phyloP scores from a whole-genome alignment of 2,329 filamentous ascomycete genomes.

The Scleromitrula shiraiana region DNA sequence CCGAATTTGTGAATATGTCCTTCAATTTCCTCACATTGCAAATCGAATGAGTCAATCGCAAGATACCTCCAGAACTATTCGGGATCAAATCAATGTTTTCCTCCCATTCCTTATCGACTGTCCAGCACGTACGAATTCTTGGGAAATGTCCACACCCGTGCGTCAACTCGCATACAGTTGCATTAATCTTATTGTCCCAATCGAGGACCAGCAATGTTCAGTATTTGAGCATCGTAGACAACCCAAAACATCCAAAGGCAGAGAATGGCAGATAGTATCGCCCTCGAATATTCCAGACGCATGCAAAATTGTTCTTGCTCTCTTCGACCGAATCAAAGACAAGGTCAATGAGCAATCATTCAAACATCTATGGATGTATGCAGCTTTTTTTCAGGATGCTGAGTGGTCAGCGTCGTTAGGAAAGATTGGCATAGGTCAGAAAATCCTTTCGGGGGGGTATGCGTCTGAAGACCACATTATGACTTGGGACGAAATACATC shows the following conservation, averaged over 20 bases:
- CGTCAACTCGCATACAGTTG: slow-evolving; percentile 49
- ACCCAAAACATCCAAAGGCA: slow-evolving; percentile 19
- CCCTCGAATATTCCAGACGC: slow-evolving; percentile 18
- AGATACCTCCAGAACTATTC: not conserved
- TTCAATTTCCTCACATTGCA: slow-evolving; percentile 32
- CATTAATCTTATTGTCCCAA: slow-evolving; percentile 33
- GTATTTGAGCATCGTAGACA: slow-evolving; percentile 28
- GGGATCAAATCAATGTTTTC: slow-evolving; percentile 41
- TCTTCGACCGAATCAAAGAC: slow-evolving; percentile 12
- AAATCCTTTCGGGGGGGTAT: not conserved
- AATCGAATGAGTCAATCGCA: slow-evolving; percentile 17
- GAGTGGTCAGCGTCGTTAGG: slow-evolving; percentile 20
- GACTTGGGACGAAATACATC: slow-evolving; percentile 29
- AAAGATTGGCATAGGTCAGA: slow-evolving; percentile 16
- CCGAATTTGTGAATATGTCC: slow-evolving; percentile 42
- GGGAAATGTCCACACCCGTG: slow-evolving; percentile 44
- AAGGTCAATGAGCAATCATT: slow-evolving; percentile 13
- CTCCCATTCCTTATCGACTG: slow-evolving; percentile 56
- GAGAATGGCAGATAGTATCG: slow-evolving; percentile 23
- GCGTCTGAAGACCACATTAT: not conserved
- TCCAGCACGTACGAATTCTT: slow-evolving; percentile 46
- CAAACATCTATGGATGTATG: slow-evolving; percentile 21
- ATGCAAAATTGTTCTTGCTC: slow-evolving; percentile 16
- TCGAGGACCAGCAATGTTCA: slow-evolving; percentile 13
- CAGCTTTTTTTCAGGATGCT: slow-evolving; percentile 26